Conservation (phyloP, 208 protist genomes). For the Crithidia fasciculata region DNA sequence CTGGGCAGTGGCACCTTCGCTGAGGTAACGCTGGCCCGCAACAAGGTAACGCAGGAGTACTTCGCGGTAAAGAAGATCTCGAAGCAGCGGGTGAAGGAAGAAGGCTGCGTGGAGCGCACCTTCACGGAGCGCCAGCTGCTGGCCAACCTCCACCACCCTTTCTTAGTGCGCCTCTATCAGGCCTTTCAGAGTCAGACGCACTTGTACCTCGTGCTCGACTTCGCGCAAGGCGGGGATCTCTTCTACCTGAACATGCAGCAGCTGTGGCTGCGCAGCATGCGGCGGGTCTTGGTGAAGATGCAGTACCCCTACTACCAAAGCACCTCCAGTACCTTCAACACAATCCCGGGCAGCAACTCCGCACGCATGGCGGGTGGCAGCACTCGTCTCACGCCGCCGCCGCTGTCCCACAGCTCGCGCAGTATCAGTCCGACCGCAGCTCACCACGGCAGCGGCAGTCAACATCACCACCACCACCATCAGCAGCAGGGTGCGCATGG, state of each 20-base stretch:
- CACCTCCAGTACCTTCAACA: constrained; percentile 25
- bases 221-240: constrained; percentile 86
- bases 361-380: too few species aligned
- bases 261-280: constrained; percentile 72
- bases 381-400: too few species aligned
- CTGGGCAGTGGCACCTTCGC: constrained; percentile 86
- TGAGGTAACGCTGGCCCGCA: constrained; percentile 86
- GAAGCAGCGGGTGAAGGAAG: constrained; percentile 83
- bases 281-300: constrained; percentile 47
- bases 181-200: constrained; percentile 86
- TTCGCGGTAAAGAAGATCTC: constrained; percentile 90
- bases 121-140: constrained; percentile 90
- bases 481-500: not conserved
- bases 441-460: too few species aligned
- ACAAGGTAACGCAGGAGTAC: constrained; percentile 62
- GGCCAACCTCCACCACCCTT: constrained; percentile 76
- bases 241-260: constrained; percentile 73
- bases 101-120: constrained; percentile 78
- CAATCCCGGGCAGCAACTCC: not conserved
- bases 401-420: too few species aligned
- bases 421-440: too few species aligned
- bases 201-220: constrained; percentile 87
- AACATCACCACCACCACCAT: not conserved
- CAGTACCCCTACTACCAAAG: constrained; percentile 63
- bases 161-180: constrained; percentile 78